These are phyloP conservation scores for Toxicodendron radicans DNA, from an alignment of 345 rosid genomes.

Conservation along the genomic window DNA sequence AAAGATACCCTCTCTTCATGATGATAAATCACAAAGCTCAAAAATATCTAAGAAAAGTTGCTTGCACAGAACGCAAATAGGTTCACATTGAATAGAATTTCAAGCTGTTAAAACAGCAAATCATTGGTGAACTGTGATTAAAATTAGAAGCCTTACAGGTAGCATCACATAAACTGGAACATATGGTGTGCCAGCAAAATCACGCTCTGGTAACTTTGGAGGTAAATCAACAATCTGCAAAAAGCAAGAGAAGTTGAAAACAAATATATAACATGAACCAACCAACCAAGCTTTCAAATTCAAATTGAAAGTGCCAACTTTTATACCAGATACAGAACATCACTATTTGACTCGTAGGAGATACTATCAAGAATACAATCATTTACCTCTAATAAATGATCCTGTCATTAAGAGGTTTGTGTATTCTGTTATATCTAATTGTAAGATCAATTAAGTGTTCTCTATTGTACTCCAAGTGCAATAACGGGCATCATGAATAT, in stretches of 20 bases:
- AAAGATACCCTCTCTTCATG: neutral
- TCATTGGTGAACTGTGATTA: slow-evolving; percentile 5
- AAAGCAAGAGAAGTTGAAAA: slow-evolving; percentile 3
- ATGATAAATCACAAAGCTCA: neutral
- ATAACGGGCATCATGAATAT: slow-evolving; percentile 3
- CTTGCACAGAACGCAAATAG: neutral
- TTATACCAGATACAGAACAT: neutral
- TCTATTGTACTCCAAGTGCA: slow-evolving; percentile 10
- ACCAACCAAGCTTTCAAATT: neutral
- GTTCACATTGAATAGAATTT: neutral
- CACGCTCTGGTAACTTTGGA: slow-evolving; percentile 65
- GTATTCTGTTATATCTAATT: neutral
- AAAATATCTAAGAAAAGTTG: neutral
- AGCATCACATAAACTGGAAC: slow-evolving; percentile 94
- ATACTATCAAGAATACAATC: neutral
- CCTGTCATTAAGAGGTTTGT: neutral
- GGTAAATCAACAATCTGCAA: slow-evolving; percentile 55
- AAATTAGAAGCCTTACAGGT: slow-evolving; percentile 61
- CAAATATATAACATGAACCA: slow-evolving; percentile 2
- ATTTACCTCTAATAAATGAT: neutral
- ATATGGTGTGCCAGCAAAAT: slow-evolving; percentile 77
- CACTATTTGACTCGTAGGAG: neutral
- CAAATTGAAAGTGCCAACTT: slow-evolving; percentile 10
- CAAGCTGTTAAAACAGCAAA: slow-evolving; percentile 14
- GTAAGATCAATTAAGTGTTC: neutral